Base-by-base conservation (phyloP, 306 rosid genomes). In the Corylus americana region DNA sequence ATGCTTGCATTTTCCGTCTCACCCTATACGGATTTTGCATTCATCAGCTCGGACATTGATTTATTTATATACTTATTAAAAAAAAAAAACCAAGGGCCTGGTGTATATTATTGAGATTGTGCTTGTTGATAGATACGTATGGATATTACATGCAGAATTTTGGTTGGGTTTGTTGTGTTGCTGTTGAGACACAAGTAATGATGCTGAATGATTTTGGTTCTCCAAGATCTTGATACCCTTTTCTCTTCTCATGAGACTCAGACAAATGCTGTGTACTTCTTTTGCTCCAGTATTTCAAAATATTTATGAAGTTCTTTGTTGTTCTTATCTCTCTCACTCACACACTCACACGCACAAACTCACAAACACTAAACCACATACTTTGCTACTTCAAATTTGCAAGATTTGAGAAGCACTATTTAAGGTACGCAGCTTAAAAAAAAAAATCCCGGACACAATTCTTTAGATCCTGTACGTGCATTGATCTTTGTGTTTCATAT, bases 1-100 rank as follows among this genome's bases (percentile, higher is more conserved):
- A 86, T 90, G 90, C 90, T 84, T 90, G 91, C 89, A 59, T 1
- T 16, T 79, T 14, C 83, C 87, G 82, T 81, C 20, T 35, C 31
- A 9, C 77, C 18, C 48, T 72, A 31, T 83, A 83, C 79, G 89
- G 78, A 77, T 86, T 73, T 27, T 84, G 91, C 88, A 90, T 88
- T 90, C 91, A 18, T 50, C 67, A 39, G 18, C 16, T 25, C 29
- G 8, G 53, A 55, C 71, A 11, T 16, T 0, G 51, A 14, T 45
- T 11, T n/a, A 1, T 42, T 5, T n/a, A 9, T 49, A 11, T 27
- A 39, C 44, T 39, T 39, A 39, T 39, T 5, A 39, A 39, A 39
- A 39, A 39, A 39, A 39, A 39, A 37, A 37, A 37, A 17, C 2
- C 5, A n/a, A 7, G 63, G 31, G 31, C 27, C 31, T 20, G 29